Base-by-base conservation (phyloP, 805 yeast species). In the Starmerella vaccinii region DNA sequence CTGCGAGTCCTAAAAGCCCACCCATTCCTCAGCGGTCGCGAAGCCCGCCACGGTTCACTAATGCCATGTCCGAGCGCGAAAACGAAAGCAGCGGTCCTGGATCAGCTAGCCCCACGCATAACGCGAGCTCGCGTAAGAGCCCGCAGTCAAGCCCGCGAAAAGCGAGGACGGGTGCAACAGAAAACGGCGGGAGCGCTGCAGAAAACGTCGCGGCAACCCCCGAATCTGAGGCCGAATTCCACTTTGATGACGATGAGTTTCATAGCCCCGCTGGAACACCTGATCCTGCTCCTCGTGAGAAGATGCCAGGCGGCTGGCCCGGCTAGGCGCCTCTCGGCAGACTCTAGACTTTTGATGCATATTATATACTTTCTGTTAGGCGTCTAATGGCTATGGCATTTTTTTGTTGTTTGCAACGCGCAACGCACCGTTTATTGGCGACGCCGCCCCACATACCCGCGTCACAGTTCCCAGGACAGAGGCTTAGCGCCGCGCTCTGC, bases 261-360 rank as follows among this genome's bases (percentile, higher is more conserved):
- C 42, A 38, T 22, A 22, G 30, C 42, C 30, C 42, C 30, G 42
- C 29, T 13, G 42, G 21, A 13, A 18, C 42, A 4, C 42, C 29
- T n/a, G 42, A 22, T 22, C 29, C 30, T 9, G 19, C 42, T 19
- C 42, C 42, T 6, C 30, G 42, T 21, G 42, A 38, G 24, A 13
- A 16, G 10, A 38, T 38, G 30, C 42, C 42, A 4, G 42, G 42
- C 42, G 42, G 42, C 29, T 38, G 42, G 42, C 42, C 42, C 29
- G 42, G 42, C 42, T 38, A 38, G 38, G 38, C 13, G 38, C 8
- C 35, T 32, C 35, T 32, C 35, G 35, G 35, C n/a, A 32, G 15
- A 6, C 6, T 12, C 15, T 32, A 16, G 7, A 32, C 35, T 12
- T 32, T 32, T 32, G 35, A 32, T 13, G 8, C 18, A 7, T 32